phyloP scores from a whole-genome alignment of 176 grass and related monocot genomes.

The Oryza glaberrima region DNA sequence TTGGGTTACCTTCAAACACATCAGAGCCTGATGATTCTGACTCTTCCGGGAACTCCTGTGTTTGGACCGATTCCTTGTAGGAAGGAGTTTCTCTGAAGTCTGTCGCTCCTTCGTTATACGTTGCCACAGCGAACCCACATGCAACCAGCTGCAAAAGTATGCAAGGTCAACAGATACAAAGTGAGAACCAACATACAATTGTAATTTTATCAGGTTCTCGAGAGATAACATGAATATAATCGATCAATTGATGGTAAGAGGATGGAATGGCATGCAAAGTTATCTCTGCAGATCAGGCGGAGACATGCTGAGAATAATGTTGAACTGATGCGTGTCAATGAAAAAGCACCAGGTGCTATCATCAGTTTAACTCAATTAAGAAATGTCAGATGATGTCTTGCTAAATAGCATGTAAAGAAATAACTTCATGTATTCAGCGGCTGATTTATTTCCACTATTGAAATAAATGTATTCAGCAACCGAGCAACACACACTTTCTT shows the following conservation, averaged over 20 bases:
- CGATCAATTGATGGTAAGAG: slow-evolving; percentile 4
- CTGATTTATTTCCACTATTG: too few relatives aligned
- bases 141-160: slow-evolving; percentile 74
- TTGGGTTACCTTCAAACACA: slow-evolving; percentile 97
- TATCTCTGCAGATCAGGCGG: background rate
- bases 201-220: background rate
- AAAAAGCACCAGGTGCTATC: background rate
- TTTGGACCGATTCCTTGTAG: slow-evolving; percentile 78
- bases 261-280: background rate
- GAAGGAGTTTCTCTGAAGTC: slow-evolving; percentile 86
- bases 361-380: background rate
- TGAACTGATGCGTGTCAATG: background rate
- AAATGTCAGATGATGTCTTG: background rate
- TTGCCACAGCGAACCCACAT: slow-evolving; percentile 82
- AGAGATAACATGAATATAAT: background rate
- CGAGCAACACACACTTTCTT: background rate
- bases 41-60: slow-evolving; percentile 80
- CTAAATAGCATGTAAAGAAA: background rate
- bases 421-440: background rate
- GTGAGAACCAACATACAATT: background rate
- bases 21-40: slow-evolving; percentile 77
- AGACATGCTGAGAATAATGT: background rate
- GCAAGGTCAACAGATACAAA: background rate
- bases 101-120: slow-evolving; percentile 88
- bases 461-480: too few relatives aligned